Conservation (phyloP, 208 protist genomes). For the Trypanosoma avium region DNA sequence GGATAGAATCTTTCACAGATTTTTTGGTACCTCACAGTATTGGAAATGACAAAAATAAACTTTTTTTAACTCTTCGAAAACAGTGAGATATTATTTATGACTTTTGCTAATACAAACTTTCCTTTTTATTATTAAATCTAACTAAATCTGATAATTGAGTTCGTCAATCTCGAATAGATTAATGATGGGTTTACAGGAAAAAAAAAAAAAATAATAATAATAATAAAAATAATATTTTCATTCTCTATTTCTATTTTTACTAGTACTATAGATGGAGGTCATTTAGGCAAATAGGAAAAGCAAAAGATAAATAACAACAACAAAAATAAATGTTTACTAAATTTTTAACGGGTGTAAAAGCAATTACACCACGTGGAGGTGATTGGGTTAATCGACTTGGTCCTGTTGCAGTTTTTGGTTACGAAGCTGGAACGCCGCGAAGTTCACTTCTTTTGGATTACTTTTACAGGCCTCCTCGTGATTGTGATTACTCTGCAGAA, state of each 20-base stretch:
- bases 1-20: neutral
- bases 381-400: constrained; percentile 76
- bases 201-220: too few species aligned
- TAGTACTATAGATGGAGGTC: too few species aligned
- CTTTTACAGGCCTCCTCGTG: constrained; percentile 52
- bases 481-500: constrained; percentile 82
- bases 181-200: too few species aligned
- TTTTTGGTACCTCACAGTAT: constrained; percentile 9
- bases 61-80: constrained; percentile 16
- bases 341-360: constrained; percentile 60
- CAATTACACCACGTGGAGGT: constrained; percentile 46
- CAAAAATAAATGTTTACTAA: constrained; percentile 59
- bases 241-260: too few species aligned
- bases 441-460: constrained; percentile 46
- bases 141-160: too few species aligned
- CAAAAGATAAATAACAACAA: too few species aligned
- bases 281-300: too few species aligned
- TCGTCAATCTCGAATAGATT: too few species aligned
- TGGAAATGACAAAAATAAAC: neutral
- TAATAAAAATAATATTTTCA: too few species aligned
- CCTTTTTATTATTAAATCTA: neutral
- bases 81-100: neutral
- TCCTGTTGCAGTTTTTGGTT: constrained; percentile 72
- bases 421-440: constrained; percentile 30
- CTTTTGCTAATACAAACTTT: neutral